These are phyloP conservation scores for Ceratocystis smalleyi DNA, from an alignment of 2,329 filamentous ascomycete genomes.

Conservation along the genomic window DNA sequence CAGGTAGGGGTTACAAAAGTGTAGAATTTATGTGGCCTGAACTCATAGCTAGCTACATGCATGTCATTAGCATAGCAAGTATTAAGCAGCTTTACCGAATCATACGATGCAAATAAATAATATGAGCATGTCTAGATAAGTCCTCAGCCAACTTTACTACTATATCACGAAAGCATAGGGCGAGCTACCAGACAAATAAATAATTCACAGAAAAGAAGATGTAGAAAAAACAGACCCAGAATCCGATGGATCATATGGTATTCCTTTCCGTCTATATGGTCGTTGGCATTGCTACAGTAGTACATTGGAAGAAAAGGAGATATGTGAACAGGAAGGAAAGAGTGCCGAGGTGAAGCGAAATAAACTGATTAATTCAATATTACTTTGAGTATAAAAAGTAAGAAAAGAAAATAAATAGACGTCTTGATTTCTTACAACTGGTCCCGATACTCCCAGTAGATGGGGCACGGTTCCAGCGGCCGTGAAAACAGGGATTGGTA, in stretches of 20 bases:
- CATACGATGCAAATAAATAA: not conserved
- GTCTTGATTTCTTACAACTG: not conserved
- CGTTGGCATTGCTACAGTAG: conserved; percentile 7
- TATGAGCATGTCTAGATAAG: not conserved
- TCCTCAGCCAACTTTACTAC: not conserved
- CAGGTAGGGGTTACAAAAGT: too few species aligned
- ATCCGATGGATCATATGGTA: not conserved
- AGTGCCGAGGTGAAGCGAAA: not conserved
- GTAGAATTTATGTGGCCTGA: too few species aligned
- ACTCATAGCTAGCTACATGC: too few species aligned
- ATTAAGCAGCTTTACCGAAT: not conserved
- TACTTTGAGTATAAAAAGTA: not conserved
- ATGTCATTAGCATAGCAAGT: not conserved
- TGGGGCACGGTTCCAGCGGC: conserved; percentile 52
- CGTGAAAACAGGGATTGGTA: conserved; percentile 59
- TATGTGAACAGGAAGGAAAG: not conserved
- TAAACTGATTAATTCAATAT: not conserved
- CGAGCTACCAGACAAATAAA: not conserved
- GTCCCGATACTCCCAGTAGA: conserved; percentile 60
- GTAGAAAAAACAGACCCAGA: not conserved
- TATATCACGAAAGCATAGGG: not conserved
- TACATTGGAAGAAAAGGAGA: conserved; percentile 3
- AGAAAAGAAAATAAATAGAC: conserved; percentile 2
- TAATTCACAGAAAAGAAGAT: not conserved
- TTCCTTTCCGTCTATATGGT: conserved; percentile 9